These are phyloP conservation scores for Aquilaria yunnanensis DNA, from an alignment of 345 rosid species.

Conservation along the genomic window DNA sequence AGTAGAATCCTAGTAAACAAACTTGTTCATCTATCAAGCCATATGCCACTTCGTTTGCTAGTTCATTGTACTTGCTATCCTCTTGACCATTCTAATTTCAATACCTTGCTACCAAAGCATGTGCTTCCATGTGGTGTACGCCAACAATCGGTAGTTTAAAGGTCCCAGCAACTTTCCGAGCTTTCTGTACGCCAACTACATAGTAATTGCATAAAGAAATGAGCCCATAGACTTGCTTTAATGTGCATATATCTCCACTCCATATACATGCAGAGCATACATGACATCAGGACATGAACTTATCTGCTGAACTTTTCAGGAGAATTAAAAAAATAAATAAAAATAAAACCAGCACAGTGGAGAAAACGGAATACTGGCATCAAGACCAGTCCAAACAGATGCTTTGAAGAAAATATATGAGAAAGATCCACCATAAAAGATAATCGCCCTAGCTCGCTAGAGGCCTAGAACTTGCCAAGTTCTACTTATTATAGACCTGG, in stretches of 20 bases:
- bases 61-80: slow-evolving; percentile 1
- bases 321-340: too few species aligned
- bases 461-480: too few species aligned
- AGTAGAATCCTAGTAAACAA: background rate
- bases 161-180: slow-evolving; percentile 62
- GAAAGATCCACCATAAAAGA: too few species aligned
- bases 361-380: too few species aligned
- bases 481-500: too few species aligned
- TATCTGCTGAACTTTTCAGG: too few species aligned
- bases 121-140: slow-evolving; percentile 98
- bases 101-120: slow-evolving; percentile 87
- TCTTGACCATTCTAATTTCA: background rate
- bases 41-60: background rate
- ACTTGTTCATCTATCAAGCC: background rate
- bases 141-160: slow-evolving; percentile 69
- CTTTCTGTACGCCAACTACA: slow-evolving; percentile 91
- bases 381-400: too few species aligned
- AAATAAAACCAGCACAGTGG: too few species aligned
- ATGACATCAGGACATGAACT: too few species aligned
- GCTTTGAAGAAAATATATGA: too few species aligned
- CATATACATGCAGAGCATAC: background rate
- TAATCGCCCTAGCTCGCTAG: too few species aligned
- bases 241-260: background rate
- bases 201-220: slow-evolving; percentile 11
- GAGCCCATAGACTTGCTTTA: background rate